These are phyloP conservation scores for Micractinium conductrix DNA, from an alignment of 139 green algal genomes.

Conservation along the genomic window DNA sequence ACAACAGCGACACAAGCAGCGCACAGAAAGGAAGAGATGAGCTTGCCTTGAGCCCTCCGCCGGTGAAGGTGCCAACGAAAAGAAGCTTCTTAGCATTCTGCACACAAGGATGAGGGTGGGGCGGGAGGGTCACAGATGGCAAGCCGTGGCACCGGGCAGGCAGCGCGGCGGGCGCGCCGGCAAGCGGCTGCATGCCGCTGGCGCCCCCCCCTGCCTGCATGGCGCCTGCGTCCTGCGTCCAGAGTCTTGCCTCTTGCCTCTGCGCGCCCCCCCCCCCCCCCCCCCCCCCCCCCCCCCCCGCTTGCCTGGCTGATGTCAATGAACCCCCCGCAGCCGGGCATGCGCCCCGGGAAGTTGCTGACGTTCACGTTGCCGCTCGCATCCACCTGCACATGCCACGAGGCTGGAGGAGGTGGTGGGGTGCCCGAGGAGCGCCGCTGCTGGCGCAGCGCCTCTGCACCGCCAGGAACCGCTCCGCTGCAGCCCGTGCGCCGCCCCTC, in stretches of 20 bases:
- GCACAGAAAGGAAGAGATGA: too few relatives aligned
- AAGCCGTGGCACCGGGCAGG: background rate
- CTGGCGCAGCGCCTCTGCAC: background rate
- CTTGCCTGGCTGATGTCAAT: background rate
- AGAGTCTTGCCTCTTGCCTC: too few relatives aligned
- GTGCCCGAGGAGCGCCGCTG: background rate
- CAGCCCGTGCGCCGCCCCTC: background rate
- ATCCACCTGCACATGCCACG: slow-evolving; percentile 43
- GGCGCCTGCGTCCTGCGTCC: too few relatives aligned
- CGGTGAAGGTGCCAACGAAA: slow-evolving; percentile 60
- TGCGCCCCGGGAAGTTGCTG: slow-evolving; percentile 47
- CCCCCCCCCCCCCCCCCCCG: too few relatives aligned
- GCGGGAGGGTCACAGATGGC: background rate
- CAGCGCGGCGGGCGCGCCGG: background rate
- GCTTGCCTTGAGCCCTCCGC: slow-evolving; percentile 49
- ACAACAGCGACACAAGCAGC: too few relatives aligned
- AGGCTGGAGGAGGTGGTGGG: background rate
- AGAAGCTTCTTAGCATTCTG: slow-evolving; percentile 52
- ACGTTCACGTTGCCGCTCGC: slow-evolving; percentile 64
- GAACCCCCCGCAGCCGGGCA: slow-evolving; percentile 56
- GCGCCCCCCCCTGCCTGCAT: too few relatives aligned
- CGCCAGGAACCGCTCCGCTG: background rate
- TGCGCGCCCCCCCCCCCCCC: too few relatives aligned
- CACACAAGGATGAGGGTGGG: slow-evolving; percentile 64
- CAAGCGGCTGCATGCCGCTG: background rate